Base-by-base conservation (phyloP, 78 protist species). In the Dictyostelium purpureum region DNA sequence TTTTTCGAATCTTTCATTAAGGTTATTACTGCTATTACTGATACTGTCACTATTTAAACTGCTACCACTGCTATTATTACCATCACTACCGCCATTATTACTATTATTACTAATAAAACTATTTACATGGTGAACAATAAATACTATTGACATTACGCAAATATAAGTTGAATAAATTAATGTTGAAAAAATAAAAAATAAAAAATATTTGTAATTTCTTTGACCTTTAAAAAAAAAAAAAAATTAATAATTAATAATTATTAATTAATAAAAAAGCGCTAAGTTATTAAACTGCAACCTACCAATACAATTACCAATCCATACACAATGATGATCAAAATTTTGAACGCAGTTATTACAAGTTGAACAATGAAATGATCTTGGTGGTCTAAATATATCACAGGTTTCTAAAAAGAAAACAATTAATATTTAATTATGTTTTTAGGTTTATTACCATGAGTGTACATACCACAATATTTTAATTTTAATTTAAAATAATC, bases 251-350 rank as follows among this genome's bases (percentile, higher is more conserved):
- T 14, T 47, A 47, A 47, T 47, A 47, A 47, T 14, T 47, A 47
- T 47, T 7, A 43, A 43, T 43, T 7, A 43, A 43, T 43, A 7
- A 9, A 43, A 43, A 43, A 9, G 7, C 49, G 7, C 47, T 70
- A 47, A 70, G 18, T 26, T 14, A 38, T 3, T 33, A 28, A 94
- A 93, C 56, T 4, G 7, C 7, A 7, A 43, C 7, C 52, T 3
- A 14, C 7, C 52, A 63, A 96, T 66, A 79, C 98, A 96, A 31
- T 96, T 95, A 21, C 95, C 96, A 19, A 95, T 37, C 98, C 98
- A 96, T 9, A 95, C 97, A 89, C 98, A 96, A 59, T 96, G 98
- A 26, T 96, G 98, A 79, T 96, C 98, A 43, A 96, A 94, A 35
- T 70, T 37, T 4, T 16, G 26, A 10, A 79, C 79, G 79, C 98